phyloP scores from a whole-genome alignment of 1,139 yeast species.

The Wickerhamomyces sp. region DNA sequence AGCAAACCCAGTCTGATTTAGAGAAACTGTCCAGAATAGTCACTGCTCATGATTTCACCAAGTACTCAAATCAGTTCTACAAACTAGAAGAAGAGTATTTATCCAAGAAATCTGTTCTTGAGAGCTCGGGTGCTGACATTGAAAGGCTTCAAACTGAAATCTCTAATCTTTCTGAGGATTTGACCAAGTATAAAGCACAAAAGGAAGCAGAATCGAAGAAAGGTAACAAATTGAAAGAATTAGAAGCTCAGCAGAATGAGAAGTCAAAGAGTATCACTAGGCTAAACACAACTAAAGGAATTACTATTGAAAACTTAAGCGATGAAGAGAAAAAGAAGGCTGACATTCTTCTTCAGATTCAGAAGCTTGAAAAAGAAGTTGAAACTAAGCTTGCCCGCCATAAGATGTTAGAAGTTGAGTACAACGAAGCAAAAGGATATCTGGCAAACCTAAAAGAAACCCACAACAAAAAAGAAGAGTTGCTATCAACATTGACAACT shows the following conservation, averaged over 20 bases:
- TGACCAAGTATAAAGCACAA: conserved; percentile 47
- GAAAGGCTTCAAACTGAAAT: conserved; percentile 53
- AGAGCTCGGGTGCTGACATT: conserved; percentile 24
- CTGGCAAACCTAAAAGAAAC: conserved; percentile 43
- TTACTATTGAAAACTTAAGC: conserved; percentile 46
- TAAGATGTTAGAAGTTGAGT: conserved; percentile 33
- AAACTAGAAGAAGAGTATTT: conserved; percentile 35
- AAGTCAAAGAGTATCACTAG: conserved; percentile 66
- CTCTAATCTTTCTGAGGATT: conserved; percentile 53
- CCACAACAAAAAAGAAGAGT: conserved; percentile 67
- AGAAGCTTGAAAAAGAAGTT: conserved; percentile 22
- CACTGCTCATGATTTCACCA: conserved; percentile 68
- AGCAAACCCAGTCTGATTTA: conserved; percentile 75
- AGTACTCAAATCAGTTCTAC: conserved; percentile 37
- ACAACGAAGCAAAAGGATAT: conserved; percentile 38
- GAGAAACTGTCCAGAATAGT: conserved; percentile 73
- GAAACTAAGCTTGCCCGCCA: conserved; percentile 23
- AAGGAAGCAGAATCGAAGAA: conserved; percentile 58
- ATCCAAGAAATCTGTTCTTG: conserved; percentile 19
- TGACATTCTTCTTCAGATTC: conserved; percentile 16
- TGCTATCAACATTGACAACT: conserved; percentile 77
- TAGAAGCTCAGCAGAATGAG: conserved; percentile 57
- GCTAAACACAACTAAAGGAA: conserved; percentile 55
- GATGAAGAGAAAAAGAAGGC: conserved; percentile 39
- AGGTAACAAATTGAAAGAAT: conserved; percentile 55